Base-by-base conservation (phyloP, 352 stramenopile genomes). In the Globisporangium irregulare region DNA sequence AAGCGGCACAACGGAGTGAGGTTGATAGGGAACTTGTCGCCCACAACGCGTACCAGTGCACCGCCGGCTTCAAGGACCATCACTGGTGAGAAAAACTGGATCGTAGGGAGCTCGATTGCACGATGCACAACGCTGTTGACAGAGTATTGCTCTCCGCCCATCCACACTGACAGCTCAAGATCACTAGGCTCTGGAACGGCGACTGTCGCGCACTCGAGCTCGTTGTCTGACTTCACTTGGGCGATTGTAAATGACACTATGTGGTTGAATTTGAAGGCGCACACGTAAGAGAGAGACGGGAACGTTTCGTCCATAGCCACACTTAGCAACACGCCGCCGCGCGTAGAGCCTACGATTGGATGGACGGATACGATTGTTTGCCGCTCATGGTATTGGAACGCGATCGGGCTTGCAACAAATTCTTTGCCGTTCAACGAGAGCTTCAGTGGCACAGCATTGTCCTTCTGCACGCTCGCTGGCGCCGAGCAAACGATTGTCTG, bases 101-200 rank as follows among this genome's bases (percentile, higher is more conserved):
- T 68, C 0, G 14, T 43, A 4, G 74, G 68, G 10, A 50, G 10
- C 0, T 34, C 18, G 38, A 82, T 71, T 29, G 76, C 50, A 25
- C 71, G 64, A 54, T 74, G 81, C 0, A 59, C 56, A n/a, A 74
- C 34, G 0, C 61, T 66, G 38, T 86, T 82, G 12, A 57, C 51
- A 7, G 78, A 79, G 22, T 70, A 73, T 2, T 63, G 63, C 51
- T 80, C 72, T 9, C 74, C 72, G 25, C 80, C 77, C 36, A 74
- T 59, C 71, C 70, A 86, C 18, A 83, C 54, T 1, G 73, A 77
- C 10, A 86, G 53, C 8, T 64, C 18, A 7, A 77, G 27, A n/a
- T 63, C 67, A 0, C 32, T 38, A 0, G 68, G 63, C 24, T n/a
- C 3, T 15, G 63, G 20, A 18, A 74, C 54, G 54, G 48, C 6